Percentiles rank a stretch among this genome's conserved stretches.
These are phyloP conservation scores for Vigna unguiculata DNA, from an alignment of 306 rosid species.

Conservation along the genomic window DNA sequence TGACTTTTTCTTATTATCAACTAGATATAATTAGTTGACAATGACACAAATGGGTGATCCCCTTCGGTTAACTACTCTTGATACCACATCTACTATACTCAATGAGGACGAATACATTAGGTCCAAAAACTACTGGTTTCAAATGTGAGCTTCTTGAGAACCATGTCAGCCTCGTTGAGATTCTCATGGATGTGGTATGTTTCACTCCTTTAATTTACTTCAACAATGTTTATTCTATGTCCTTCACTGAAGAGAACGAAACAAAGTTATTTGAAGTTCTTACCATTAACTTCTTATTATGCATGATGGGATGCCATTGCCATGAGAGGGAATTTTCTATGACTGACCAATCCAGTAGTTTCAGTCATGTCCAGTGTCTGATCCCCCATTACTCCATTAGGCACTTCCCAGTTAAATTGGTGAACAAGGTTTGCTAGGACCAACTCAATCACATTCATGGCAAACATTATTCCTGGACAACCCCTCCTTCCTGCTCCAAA, in stretches of 20 bases:
- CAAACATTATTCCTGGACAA: conserved; percentile 2
- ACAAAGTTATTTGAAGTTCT: too few relatives aligned
- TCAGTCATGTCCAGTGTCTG: conserved; percentile 16
- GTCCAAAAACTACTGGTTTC: conserved; percentile 67
- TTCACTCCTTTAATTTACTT: not conserved
- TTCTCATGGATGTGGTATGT: conserved; percentile 95
- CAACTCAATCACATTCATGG: not conserved
- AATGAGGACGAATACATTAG: conserved; percentile 85
- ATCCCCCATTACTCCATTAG: not conserved
- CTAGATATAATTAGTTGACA: too few relatives aligned
- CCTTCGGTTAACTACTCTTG: conserved; percentile 81
- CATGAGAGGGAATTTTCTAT: conserved; percentile 19
- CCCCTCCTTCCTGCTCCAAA: conserved; percentile 26
- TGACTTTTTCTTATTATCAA: too few relatives aligned
- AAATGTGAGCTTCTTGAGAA: conserved; percentile 88
- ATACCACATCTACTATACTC: conserved; percentile 59
- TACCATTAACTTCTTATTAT: not conserved
- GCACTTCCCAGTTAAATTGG: conserved; percentile 39
- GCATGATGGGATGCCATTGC: not conserved
- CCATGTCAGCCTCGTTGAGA: conserved; percentile 87
- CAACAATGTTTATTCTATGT: not conserved
- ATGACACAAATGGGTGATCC: conserved; percentile 97
- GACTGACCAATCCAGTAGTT: not conserved
- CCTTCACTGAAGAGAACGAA: too few relatives aligned
- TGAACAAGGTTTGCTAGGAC: conserved; percentile 33